Base-by-base conservation (phyloP, 306 rosid species). In the Dalbergia cochinchinensis region DNA sequence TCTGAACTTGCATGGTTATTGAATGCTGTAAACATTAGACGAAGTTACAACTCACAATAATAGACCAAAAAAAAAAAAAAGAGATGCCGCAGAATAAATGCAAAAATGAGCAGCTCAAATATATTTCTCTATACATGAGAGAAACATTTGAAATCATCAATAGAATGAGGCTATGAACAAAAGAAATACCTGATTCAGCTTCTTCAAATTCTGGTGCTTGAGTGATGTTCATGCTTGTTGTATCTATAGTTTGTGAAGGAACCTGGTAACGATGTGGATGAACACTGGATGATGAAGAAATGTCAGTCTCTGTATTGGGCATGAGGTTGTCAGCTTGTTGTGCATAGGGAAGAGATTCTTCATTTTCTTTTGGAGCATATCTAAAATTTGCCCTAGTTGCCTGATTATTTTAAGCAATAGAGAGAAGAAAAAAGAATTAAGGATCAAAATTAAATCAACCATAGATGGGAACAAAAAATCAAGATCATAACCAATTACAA, bases 171-270 rank as follows among this genome's bases (percentile, higher is more conserved):
- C 57, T 58, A 71, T 42, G 10, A 61, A 47, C 71, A 74, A 41
- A 13, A 80, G 19, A 63, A 62, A 51, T 65, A 90, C 97, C 98
- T 61, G 98, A 92, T 85, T 92, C 96, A 48, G 89, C 88, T 77
- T 92, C 97, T 87, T 90, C 98, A 19, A 71, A 89, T 66, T 90
- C 95, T 68, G 98, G 85, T 72, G 89, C 83, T 76, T 86, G 92
- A 65, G 85, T 80, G 83, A 88, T 90, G 68, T 76, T 90, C 57
- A 88, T 85, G 89, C 94, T 88, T 74, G 87, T 80, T 41, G 89
- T 82, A 20, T 91, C 97, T 11, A 78, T 85, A 67, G 82, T 84
- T 83, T 84, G 90, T 67, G 96, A 81, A 80, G 54, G 87, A 84
- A 87, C 80, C 76, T 80, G 89, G 77, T 79, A 82, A 77, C 70